Evolutionary conservation across 306 rosid species (phyloP), one percentile per base, ranked within the genome.

Genomic region (Rosa rugosa): DNA sequence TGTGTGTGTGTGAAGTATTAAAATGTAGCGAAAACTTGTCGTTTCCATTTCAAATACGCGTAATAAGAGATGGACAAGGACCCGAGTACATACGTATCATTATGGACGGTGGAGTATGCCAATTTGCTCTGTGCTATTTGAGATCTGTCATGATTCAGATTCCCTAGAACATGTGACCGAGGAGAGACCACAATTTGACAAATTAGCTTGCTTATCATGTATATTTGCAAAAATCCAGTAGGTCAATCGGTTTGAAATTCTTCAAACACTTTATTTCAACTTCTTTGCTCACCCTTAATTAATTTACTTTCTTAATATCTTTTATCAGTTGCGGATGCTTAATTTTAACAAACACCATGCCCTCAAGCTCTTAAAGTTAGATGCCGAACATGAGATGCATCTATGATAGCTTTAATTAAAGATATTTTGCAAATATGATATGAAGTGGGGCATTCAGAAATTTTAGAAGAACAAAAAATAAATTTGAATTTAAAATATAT

Each of bases 11-110:
- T 56, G 60, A 20, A 56, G 50, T 20, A 6, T 44, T 1, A 22
- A 3, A n/a, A 22, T 8, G 41, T 16, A 3, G 41, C 25, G 75
- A 46, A 47, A 70, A 27, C 75, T 70, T 70, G 74, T 46, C 57
- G 57, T 70, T 46, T 70, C 75, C 57, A 23, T 45, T 45, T 45
- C 56, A 25, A 70, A 70, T 46, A 70, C 40, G 56, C 45, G 67
- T 13, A 27, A 18, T 56, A 17, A 4, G 40, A 62, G 66, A 60
- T 11, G 66, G 66, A 23, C 66, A 59, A 59, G 66, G 66, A 59
- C 66, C 65, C 8, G 38, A 60, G 67, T 11, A 50, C 6, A 50
- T 50, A 14, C 54, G 17, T 4, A 53, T 53, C 59, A 63, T 63
- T 11, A 31, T 5, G 68, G 42, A 13, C 40, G 67, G 68, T 63